phyloP scores from a whole-genome alignment of 495 filamentous ascomycete species.

The Aspergillus cristatus region DNA sequence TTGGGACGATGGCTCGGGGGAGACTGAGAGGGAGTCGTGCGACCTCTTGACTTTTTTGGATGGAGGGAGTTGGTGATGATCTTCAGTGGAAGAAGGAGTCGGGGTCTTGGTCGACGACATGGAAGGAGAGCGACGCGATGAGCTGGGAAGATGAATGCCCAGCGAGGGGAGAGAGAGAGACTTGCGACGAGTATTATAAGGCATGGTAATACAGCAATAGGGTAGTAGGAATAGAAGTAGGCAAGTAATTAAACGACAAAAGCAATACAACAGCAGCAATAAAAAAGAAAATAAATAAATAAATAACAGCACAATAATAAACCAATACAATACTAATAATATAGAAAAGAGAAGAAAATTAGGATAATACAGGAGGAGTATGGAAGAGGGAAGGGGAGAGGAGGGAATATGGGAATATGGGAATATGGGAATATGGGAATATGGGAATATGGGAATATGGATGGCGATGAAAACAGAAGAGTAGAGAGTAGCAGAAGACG shows the following conservation, averaged over 20 bases:
- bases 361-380: neutral
- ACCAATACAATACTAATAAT: neutral
- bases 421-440: constrained; percentile 11
- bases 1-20: constrained; percentile 37
- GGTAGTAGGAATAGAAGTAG: neutral
- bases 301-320: too few relatives aligned
- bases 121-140: constrained; percentile 62
- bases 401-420: neutral
- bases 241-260: too few relatives aligned
- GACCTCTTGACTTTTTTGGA: constrained; percentile 83
- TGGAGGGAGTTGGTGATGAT: constrained; percentile 44
- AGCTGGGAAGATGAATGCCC: constrained; percentile 83
- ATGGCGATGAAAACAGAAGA: constrained; percentile 3
- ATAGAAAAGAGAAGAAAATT: neutral
- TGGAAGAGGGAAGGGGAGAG: constrained; percentile 2
- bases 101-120: too few relatives aligned
- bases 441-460: constrained; percentile 4
- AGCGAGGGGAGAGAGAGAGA: constrained; percentile 88
- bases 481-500: constrained; percentile 4
- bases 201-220: constrained; percentile 54
- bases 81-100: constrained; percentile 42
- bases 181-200: constrained; percentile 97
- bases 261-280: too few relatives aligned
- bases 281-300: too few relatives aligned
- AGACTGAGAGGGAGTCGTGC: constrained; percentile 49